phyloP scores from a whole-genome alignment of 768 basidiomycete genomes.

The Tulasnella sp. region DNA sequence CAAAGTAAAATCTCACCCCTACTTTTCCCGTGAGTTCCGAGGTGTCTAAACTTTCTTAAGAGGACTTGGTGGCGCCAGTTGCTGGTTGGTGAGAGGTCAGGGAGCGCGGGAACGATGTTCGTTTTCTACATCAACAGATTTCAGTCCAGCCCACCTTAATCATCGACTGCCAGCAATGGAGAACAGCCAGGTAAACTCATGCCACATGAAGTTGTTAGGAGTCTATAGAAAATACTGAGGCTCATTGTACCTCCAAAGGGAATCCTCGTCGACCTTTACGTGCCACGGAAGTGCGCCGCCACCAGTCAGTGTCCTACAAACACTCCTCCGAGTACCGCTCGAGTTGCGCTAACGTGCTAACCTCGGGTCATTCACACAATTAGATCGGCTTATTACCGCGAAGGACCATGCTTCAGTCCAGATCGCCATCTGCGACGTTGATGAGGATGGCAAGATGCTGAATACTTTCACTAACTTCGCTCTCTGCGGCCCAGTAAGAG shows the following conservation, averaged over 20 bases:
- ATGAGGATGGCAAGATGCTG: slow-evolving; percentile 77
- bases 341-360: not conserved
- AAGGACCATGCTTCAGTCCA: slow-evolving; percentile 99
- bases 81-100: not conserved
- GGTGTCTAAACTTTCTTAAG: too few species aligned
- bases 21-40: too few species aligned
- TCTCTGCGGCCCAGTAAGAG: slow-evolving; percentile 88
- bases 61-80: not conserved
- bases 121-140: slow-evolving; percentile 26
- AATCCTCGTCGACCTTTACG: slow-evolving; percentile 99
- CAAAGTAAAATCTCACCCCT: too few species aligned
- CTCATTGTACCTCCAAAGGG: slow-evolving; percentile 52
- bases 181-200: slow-evolving; percentile 74
- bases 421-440: slow-evolving; percentile 91
- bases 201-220: slow-evolving; percentile 5
- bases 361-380: slow-evolving; percentile 12
- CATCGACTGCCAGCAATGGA: slow-evolving; percentile 56
- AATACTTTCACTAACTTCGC: slow-evolving; percentile 85
- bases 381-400: slow-evolving; percentile 96
- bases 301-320: slow-evolving; percentile 56
- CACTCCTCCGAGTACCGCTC: too few species aligned
- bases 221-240: not conserved
- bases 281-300: slow-evolving; percentile 98
- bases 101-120: not conserved
- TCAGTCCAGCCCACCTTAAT: not conserved